Evolutionary conservation across 2,329 filamentous ascomycete genomes (phyloP), one percentile per base, ranked within the genome.

Genomic region (Hyphodiscus sp.): DNA sequence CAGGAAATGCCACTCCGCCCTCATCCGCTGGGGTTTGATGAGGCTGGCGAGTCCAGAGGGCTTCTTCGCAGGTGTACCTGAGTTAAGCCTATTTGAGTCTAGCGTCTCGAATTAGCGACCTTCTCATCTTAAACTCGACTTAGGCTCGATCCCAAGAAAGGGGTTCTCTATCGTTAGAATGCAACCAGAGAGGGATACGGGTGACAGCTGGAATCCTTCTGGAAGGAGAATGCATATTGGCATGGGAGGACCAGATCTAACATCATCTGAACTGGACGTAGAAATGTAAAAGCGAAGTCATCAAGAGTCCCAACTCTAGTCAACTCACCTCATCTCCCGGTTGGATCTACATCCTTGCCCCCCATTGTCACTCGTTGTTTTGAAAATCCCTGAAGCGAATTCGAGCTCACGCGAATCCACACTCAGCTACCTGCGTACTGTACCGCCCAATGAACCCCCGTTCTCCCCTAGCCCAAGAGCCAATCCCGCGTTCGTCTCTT

Each of bases 401-500:
- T 38, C 33, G 4, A 10, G 16, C 23, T 8, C 23, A 26, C 8
- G 33, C 38, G 19, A 8, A 23, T 11, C 30, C 19, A 42, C 29
- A 16, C 47, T 41, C 20, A 18, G 16, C 8, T 23, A 18, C 1
- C 1, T 18, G n/a, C n/a, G n/a, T n/a, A n/a, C n/a, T n/a, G n/a
- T n/a, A n/a, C n/a, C 33, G 4, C 8, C 30, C 33, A 30, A 47
- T 26, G 23, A n/a, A 47, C 33, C 45, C 45, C 20, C 33, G 45
- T 18, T 15, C 29, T 33, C n/a, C n/a, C n/a, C 23, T 8, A 26
- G 4, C 23, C 23, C 3, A 26, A 26, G 23, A n/a, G 44, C 50
- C 50, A 52, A 52, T 52, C 44, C 42, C 29, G 33, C 20, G 20
- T 26, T 45, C 33, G 33, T 38, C 33, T 13, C 33, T 38, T 38